phyloP scores from a whole-genome alignment of 495 filamentous ascomycete species.

The Daldinia vernicosa region DNA sequence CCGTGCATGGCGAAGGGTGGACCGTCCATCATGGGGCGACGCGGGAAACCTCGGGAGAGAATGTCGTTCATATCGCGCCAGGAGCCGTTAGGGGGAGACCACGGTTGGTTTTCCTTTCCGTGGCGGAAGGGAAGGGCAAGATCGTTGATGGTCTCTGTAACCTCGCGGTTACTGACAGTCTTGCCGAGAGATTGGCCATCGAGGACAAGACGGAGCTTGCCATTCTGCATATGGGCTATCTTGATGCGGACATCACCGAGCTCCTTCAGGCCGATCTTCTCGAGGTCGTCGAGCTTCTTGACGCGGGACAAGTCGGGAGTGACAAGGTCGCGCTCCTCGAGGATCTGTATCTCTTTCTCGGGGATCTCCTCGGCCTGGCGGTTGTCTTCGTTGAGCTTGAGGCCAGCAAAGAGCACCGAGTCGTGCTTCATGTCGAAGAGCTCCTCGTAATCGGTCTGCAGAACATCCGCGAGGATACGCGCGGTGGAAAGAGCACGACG shows the following conservation, averaged over 20 bases:
- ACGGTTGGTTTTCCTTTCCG: slow-evolving; percentile 30
- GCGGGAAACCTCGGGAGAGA: slow-evolving; percentile 34
- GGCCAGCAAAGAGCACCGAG: slow-evolving; percentile 49
- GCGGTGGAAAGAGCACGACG: slow-evolving; percentile 37
- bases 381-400: slow-evolving; percentile 46
- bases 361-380: slow-evolving; percentile 46
- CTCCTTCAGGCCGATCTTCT: slow-evolving; percentile 46
- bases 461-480: slow-evolving; percentile 45
- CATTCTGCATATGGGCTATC: slow-evolving; percentile 49
- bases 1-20: slow-evolving; percentile 21
- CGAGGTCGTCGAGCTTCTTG: slow-evolving; percentile 45
- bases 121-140: slow-evolving; percentile 47
- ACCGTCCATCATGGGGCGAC: slow-evolving; percentile 26
- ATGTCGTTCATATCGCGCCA: slow-evolving; percentile 46
- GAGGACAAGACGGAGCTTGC: slow-evolving; percentile 49
- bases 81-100: slow-evolving; percentile 44
- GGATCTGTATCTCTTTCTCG: slow-evolving; percentile 47
- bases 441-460: slow-evolving; percentile 56
- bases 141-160: slow-evolving; percentile 49
- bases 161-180: slow-evolving; percentile 44
- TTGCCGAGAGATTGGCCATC: slow-evolving; percentile 36
- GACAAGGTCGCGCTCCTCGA: slow-evolving; percentile 50
- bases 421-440: slow-evolving; percentile 53
- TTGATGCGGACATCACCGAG: slow-evolving; percentile 45
- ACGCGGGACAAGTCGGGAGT: slow-evolving; percentile 48